Conservation (phyloP, 768 basidiomycete genomes). For the Russula olivacea region DNA sequence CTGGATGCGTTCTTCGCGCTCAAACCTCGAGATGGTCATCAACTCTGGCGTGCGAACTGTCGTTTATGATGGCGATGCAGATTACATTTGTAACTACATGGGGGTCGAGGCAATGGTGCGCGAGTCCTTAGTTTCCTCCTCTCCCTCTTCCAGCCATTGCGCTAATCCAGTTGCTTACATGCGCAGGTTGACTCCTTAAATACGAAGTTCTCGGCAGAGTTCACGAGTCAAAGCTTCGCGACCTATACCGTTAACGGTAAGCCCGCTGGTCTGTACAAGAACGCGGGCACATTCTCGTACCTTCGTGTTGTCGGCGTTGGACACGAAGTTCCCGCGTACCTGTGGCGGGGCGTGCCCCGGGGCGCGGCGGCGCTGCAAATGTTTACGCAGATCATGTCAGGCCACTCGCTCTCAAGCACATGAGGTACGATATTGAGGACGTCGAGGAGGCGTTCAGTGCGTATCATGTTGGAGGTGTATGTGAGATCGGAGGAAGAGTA, state of each 20-base stretch:
- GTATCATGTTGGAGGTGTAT: too few relatives aligned
- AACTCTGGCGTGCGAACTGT: constrained; percentile 52
- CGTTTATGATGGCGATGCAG: constrained; percentile 55
- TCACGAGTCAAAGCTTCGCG: constrained; percentile 39
- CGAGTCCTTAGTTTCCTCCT: neutral
- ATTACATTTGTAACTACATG: constrained; percentile 50
- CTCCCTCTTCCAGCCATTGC: neutral
- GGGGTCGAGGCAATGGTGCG: constrained; percentile 54
- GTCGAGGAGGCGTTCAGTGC: too few relatives aligned
- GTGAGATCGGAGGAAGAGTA: too few relatives aligned
- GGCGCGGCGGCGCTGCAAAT: constrained; percentile 33
- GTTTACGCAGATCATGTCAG: constrained; percentile 35
- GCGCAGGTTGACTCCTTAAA: constrained; percentile 42
- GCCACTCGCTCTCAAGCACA: constrained; percentile 27
- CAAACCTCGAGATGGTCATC: constrained; percentile 51
- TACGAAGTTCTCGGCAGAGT: constrained; percentile 43
- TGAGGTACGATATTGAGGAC: too few relatives aligned
- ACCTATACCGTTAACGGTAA: constrained; percentile 48
- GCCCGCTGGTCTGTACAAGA: constrained; percentile 49
- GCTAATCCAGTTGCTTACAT: neutral
- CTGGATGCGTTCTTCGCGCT: constrained; percentile 49
- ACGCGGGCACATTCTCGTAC: constrained; percentile 53
- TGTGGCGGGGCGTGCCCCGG: constrained; percentile 26
- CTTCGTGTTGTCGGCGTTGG: constrained; percentile 45
- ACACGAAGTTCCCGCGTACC: constrained; percentile 34